phyloP scores from a whole-genome alignment of 2,329 filamentous ascomycete genomes.

The Ophiostoma fasciatum region DNA sequence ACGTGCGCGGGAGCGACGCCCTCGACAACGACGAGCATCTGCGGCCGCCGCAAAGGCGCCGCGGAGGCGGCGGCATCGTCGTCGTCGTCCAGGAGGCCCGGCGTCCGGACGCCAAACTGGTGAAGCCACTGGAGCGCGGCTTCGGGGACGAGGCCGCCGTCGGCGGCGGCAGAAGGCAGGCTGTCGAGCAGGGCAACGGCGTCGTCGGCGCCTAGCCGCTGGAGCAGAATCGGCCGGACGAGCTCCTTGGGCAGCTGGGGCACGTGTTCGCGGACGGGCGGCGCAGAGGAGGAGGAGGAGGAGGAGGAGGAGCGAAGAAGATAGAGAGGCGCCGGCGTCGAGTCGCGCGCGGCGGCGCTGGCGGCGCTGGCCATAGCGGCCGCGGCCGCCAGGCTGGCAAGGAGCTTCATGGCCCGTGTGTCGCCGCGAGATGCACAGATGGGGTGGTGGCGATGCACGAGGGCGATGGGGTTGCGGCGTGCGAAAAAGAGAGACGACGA shows the following conservation, averaged over 20 bases:
- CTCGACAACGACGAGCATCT: conserved; percentile 46
- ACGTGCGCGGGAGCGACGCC: conserved; percentile 34
- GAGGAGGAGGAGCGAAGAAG: conserved; percentile 24
- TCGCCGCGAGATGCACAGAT: neutral
- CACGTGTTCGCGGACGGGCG: conserved; percentile 11
- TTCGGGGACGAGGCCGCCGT: conserved; percentile 26
- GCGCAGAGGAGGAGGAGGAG: conserved; percentile 9
- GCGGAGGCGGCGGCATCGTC: conserved; percentile 11
- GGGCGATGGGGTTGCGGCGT: no score
- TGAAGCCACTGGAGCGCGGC: conserved; percentile 42
- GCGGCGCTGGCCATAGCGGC: conserved; percentile 17
- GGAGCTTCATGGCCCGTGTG: conserved; percentile 17
- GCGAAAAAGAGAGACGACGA: neutral
- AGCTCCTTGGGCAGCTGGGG: conserved; percentile 35
- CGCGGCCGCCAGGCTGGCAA: conserved; percentile 17
- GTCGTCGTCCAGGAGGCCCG: conserved; percentile 33
- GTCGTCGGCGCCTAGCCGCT: conserved; percentile 34
- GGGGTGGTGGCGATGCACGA: neutral
- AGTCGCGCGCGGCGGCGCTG: conserved; percentile 21
- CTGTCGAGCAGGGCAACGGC: conserved; percentile 34
- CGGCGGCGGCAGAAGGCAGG: conserved; percentile 23
- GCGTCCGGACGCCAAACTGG: conserved; percentile 38
- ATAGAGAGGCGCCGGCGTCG: conserved; percentile 35
- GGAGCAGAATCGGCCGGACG: conserved; percentile 43
- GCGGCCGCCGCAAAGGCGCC: conserved; percentile 21